These are phyloP conservation scores for Phaeodactylum tricornutum DNA, from an alignment of 108 stramenopile species.

Conservation along the genomic window DNA sequence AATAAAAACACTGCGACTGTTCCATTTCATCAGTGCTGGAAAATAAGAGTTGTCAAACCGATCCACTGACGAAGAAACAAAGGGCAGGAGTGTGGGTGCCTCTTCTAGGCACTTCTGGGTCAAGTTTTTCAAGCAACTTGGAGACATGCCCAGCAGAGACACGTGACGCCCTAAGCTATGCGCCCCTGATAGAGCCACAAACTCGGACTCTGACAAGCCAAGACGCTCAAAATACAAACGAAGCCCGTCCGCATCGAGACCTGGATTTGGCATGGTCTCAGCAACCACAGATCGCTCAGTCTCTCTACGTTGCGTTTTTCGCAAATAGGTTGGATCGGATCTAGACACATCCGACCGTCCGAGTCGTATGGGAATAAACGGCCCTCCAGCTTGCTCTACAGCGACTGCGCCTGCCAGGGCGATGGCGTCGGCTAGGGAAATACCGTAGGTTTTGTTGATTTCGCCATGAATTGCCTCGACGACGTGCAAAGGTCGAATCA, in stretches of 20 bases:
- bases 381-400: conserved; percentile 34
- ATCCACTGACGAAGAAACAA: conserved; percentile 33
- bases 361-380: conserved; percentile 28
- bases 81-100: conserved; percentile 47
- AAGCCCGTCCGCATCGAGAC: conserved; percentile 42
- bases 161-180: conserved; percentile 60
- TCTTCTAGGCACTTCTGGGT: conserved; percentile 46
- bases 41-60: conserved; percentile 36
- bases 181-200: conserved; percentile 37
- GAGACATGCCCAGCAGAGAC: conserved; percentile 41
- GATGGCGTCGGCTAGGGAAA: conserved; percentile 46
- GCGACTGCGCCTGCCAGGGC: conserved; percentile 41
- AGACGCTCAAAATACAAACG: conserved; percentile 41
- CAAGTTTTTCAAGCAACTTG: conserved; percentile 33
- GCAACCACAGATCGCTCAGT: conserved; percentile 27
- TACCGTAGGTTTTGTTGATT: background rate
- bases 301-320: conserved; percentile 1
- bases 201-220: conserved; percentile 38
- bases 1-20: conserved; percentile 25
- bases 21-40: conserved; percentile 35
- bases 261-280: conserved; percentile 39
- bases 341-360: conserved; percentile 25
- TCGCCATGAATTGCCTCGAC: conserved; percentile 18
- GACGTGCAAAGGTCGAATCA: conserved; percentile 28
- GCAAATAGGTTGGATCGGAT: conserved; percentile 22